A percentile compares a stretch with the other conserved stretches of the same genome.
phyloP scores from a whole-genome alignment of 2,329 filamentous ascomycete genomes.

The Sporothrix sp. region DNA sequence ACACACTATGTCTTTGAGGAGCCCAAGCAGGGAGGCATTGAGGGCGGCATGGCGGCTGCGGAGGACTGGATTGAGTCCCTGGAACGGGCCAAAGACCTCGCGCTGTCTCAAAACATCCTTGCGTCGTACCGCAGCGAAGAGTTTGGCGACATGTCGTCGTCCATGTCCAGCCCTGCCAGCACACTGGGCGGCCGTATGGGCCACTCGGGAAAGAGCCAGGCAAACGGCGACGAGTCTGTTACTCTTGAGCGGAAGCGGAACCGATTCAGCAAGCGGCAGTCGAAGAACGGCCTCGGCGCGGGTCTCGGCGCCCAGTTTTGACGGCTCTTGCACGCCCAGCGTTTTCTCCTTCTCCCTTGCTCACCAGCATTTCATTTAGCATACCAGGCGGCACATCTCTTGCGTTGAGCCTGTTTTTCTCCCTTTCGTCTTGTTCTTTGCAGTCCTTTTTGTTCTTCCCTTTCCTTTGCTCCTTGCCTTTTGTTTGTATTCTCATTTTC shows the following conservation, averaged over 20 bases:
- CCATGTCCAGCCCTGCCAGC: slow-evolving; percentile 66
- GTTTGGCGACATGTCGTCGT: slow-evolving; percentile 59
- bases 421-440: neutral
- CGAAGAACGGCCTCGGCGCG: slow-evolving; percentile 89
- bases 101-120: slow-evolving; percentile 59
- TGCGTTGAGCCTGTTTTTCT: neutral
- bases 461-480: neutral
- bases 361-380: too few relatives aligned
- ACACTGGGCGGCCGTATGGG: slow-evolving; percentile 54
- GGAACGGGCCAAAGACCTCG: slow-evolving; percentile 77
- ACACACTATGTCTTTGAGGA: slow-evolving; percentile 93
- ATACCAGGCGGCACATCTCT: neutral
- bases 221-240: slow-evolving; percentile 38
- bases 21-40: slow-evolving; percentile 58
- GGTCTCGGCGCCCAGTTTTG: slow-evolving; percentile 81
- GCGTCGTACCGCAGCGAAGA: slow-evolving; percentile 59
- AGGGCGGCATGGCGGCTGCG: slow-evolving; percentile 56
- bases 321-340: too few relatives aligned
- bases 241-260: slow-evolving; percentile 43
- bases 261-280: slow-evolving; percentile 84
- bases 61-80: slow-evolving; percentile 90
- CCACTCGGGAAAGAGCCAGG: slow-evolving; percentile 49
- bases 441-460: neutral
- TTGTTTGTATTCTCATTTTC: neutral
- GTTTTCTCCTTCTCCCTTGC: too few relatives aligned